phyloP scores from a whole-genome alignment of 345 rosid genomes.

The Brassica cretica region DNA sequence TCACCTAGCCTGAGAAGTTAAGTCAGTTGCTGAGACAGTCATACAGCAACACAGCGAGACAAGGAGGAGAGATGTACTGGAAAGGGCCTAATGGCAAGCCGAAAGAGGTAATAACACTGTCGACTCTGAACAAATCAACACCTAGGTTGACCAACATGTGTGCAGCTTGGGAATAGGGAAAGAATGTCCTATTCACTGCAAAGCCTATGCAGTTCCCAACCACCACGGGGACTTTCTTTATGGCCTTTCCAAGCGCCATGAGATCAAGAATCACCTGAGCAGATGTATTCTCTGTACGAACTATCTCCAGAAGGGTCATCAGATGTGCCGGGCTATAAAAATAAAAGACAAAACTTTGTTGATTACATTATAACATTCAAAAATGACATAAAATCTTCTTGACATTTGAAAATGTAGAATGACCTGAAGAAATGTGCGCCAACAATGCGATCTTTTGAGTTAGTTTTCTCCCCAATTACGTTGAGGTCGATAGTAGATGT shows the following conservation, averaged over 20 bases:
- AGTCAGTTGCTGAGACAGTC: constrained; percentile 15
- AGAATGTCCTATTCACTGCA: constrained; percentile 90
- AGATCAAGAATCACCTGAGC: constrained; percentile 91
- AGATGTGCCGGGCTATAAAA: constrained; percentile 86
- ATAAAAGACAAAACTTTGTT: constrained; percentile 18
- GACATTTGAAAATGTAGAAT: constrained; percentile 2
- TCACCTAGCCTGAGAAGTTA: constrained; percentile 74
- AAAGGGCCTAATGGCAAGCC: constrained; percentile 97
- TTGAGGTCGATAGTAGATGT: constrained; percentile 88
- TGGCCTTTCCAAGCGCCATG: constrained; percentile 79
- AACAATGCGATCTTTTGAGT: constrained; percentile 75
- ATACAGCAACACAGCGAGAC: not conserved
- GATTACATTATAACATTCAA: not conserved
- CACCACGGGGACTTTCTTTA: constrained; percentile 93
- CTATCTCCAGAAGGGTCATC: constrained; percentile 97
- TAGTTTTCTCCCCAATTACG: constrained; percentile 71
- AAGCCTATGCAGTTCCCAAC: constrained; percentile 96
- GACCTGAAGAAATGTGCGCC: constrained; percentile 99
- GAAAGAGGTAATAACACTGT: constrained; percentile 67
- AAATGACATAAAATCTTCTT: not conserved
- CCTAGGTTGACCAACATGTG: constrained; percentile 72
- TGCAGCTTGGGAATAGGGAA: constrained; percentile 79
- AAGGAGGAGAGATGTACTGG: constrained; percentile 58
- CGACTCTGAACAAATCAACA: constrained; percentile 89
- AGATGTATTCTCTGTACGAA: constrained; percentile 75